phyloP scores from a whole-genome alignment of 371 early-diverging fungal genomes.

The Actinomortierella wolfii region DNA sequence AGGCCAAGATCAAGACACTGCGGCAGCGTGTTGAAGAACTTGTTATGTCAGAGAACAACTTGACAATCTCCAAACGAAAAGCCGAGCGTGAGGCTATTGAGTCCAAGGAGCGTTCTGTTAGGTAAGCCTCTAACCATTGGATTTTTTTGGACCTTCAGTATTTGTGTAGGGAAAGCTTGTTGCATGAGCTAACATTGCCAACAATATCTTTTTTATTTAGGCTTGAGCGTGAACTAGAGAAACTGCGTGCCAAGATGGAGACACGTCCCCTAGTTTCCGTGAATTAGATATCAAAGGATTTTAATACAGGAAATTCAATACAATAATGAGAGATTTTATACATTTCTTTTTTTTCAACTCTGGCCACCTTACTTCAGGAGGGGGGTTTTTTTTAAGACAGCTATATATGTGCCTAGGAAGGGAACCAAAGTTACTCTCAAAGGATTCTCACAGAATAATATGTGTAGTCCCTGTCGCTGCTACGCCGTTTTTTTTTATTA shows the following conservation, averaged over 20 bases:
- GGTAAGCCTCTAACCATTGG: conserved; percentile 26
- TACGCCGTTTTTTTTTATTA: no score
- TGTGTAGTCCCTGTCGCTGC: no score
- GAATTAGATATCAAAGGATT: no score
- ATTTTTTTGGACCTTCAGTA: no score
- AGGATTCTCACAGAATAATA: no score
- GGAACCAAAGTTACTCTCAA: no score
- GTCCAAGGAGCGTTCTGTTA: conserved; percentile 51
- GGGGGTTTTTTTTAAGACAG: no score
- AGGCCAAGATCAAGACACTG: conserved; percentile 69
- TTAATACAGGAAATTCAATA: no score
- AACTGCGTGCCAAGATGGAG: conserved; percentile 42
- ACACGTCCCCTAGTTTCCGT: conserved; percentile 1
- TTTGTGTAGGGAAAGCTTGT: background rate
- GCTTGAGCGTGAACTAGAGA: conserved; percentile 49
- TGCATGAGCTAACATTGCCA: background rate
- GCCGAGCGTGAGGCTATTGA: conserved; percentile 78
- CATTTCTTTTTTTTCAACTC: no score
- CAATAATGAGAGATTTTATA: no score
- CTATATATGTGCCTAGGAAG: no score
- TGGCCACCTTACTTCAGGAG: no score
- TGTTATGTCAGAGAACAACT: conserved; percentile 68
- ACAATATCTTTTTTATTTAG: conserved; percentile 11
- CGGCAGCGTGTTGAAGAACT: conserved; percentile 74
- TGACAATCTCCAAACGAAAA: conserved; percentile 74